phyloP scores from a whole-genome alignment of 148 eudicot species.

The Mesembryanthemum crystallinum region DNA sequence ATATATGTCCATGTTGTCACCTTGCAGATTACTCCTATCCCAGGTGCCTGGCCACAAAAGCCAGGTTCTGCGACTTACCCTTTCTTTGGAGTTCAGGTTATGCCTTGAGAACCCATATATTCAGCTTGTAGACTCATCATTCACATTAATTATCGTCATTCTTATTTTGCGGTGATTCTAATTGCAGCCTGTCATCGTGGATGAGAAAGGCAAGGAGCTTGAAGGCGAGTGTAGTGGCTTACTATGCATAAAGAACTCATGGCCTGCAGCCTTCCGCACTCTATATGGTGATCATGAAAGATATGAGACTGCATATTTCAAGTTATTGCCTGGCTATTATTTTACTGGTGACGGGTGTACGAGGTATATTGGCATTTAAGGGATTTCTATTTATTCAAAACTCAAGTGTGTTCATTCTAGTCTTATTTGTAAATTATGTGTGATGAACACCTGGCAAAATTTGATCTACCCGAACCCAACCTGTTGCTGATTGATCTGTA shows the following conservation, averaged over 20 bases:
- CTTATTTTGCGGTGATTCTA: slow-evolving; percentile 17
- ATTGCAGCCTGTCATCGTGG: slow-evolving; percentile 93
- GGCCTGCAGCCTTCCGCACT: slow-evolving; percentile 99
- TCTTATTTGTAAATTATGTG: too few relatives aligned
- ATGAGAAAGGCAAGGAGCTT: slow-evolving; percentile 89
- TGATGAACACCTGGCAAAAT: too few relatives aligned
- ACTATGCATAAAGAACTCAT: slow-evolving; percentile 79
- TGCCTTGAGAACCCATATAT: slow-evolving; percentile 4
- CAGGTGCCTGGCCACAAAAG: slow-evolving; percentile 98
- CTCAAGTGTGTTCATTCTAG: too few relatives aligned
- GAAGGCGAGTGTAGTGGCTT: slow-evolving; percentile 98
- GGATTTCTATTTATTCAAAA: too few relatives aligned
- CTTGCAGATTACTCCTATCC: slow-evolving; percentile 89
- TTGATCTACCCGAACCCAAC: too few relatives aligned
- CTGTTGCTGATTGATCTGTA: too few relatives aligned
- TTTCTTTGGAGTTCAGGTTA: slow-evolving; percentile 98
- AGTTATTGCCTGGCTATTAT: slow-evolving; percentile 95
- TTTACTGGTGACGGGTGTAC: slow-evolving; percentile 98
- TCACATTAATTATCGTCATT: slow-evolving; percentile 6
- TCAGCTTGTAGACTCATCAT: background rate
- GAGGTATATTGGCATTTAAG: slow-evolving; percentile 63
- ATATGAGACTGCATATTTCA: slow-evolving; percentile 97
- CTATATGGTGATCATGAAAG: slow-evolving; percentile 95
- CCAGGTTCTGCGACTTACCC: slow-evolving; percentile 99
- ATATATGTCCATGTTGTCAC: slow-evolving; percentile 11